Conservation (phyloP, 257 asterid genomes). For the Hygrophila difformis region DNA sequence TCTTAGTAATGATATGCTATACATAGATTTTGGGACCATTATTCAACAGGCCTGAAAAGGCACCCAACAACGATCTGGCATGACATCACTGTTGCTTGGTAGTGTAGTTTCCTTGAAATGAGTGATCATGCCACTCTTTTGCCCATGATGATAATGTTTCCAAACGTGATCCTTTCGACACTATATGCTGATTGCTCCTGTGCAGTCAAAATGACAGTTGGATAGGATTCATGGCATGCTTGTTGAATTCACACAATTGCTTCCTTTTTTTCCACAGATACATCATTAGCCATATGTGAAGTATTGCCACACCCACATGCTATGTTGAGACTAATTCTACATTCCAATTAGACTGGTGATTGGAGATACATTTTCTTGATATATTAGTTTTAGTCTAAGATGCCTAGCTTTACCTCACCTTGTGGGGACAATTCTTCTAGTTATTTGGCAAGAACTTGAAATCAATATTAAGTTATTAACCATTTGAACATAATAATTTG, state of each 20-base stretch:
- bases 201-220: not conserved
- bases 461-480: too few relatives aligned
- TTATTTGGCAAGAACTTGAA: not conserved
- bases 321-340: too few relatives aligned
- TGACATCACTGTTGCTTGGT: not conserved
- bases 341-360: too few relatives aligned
- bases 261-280: not conserved
- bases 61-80: not conserved
- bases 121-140: slow-evolving; percentile 5
- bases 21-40: not conserved
- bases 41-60: not conserved
- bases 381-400: too few relatives aligned
- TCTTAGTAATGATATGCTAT: not conserved
- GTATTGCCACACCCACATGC: not conserved
- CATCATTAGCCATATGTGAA: not conserved
- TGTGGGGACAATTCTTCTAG: not conserved
- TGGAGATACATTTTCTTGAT: too few relatives aligned
- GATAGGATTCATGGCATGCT: not conserved
- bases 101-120: slow-evolving; percentile 17
- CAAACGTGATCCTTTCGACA: slow-evolving; percentile 6
- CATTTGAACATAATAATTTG: too few relatives aligned
- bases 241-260: not conserved
- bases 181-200: not conserved
- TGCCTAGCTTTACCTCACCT: too few relatives aligned
- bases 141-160: not conserved